Base-by-base conservation (phyloP, 192 early-diverging fungal genomes). In the Piromyces finnis region DNA sequence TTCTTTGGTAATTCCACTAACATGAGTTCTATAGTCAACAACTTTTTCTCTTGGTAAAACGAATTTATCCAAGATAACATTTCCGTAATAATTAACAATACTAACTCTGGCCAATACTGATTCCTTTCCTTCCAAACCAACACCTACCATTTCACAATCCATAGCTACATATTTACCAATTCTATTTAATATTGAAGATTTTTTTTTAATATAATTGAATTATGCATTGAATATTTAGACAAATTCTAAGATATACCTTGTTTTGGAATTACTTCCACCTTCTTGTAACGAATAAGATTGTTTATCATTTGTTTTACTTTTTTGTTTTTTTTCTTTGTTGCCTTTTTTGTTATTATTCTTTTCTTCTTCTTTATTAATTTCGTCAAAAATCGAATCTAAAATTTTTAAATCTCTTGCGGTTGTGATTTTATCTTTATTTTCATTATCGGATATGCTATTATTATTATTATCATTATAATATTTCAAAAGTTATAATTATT, bases 71-170 rank as follows among this genome's bases (percentile, higher is more conserved):
- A 95, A 82, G 3, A 99, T 80, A 0, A 90, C 86, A 32, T 93
- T 90, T 6, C 98, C 97, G 82, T 97, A 90, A 85, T 89, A 98
- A 86, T 99, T 99, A 78, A 98, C 96, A 3, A 99, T 82, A 37
- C 89, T 91, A n/a, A 98, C 94, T 29, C 97, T 88, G 3, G 96
- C 98, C 77, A 99, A 83, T 29, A 91, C 92, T n/a, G 98, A 97
- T 30, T 91, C 83, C 22, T 78, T 84, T 5, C 96, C 98, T 37
- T 91, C 91, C 29, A 89, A 89, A 15, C 97, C 98, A 27, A 94
- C 94, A 35, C 98, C 97, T 29, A 99, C 97, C 97, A 98, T 98
- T 86, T 99, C 98, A 85, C 98, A 99, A 90, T 99, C 98, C 15
- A 99, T 94, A 14, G 92, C 96, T 9, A 99, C 82, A 83, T 91